These are phyloP conservation scores for Aurifilum marmelostoma DNA, from an alignment of 2,329 filamentous ascomycete genomes.

Conservation along the genomic window DNA sequence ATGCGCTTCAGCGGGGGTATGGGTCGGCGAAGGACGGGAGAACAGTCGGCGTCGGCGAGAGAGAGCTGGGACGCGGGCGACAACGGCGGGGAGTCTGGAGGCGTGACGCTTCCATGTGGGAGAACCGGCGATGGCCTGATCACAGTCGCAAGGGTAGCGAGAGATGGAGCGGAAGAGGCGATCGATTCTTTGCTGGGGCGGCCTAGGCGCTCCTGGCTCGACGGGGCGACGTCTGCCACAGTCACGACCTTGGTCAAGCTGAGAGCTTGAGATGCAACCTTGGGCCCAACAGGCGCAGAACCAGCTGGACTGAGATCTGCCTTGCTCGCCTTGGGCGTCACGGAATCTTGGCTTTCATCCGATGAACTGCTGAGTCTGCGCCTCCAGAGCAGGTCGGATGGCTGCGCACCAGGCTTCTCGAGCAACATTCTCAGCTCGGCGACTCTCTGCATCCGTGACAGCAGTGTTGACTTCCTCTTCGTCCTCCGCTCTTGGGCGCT, in stretches of 20 bases:
- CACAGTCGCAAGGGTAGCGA: slow-evolving; percentile 14
- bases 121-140: slow-evolving; percentile 19
- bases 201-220: neutral
- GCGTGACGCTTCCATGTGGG: slow-evolving; percentile 22
- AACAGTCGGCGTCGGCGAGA: slow-evolving; percentile 13
- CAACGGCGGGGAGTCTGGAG: slow-evolving; percentile 22
- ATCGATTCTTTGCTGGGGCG: slow-evolving; percentile 16
- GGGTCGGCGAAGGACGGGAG: slow-evolving; percentile 15
- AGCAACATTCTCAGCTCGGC: slow-evolving; percentile 20
- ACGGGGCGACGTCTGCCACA: slow-evolving; percentile 26
- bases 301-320: slow-evolving; percentile 31
- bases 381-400: slow-evolving; percentile 25
- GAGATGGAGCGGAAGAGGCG: slow-evolving; percentile 16
- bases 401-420: slow-evolving; percentile 23
- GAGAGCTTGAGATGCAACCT: slow-evolving; percentile 2
- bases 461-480: slow-evolving; percentile 23
- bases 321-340: slow-evolving; percentile 24
- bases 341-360: slow-evolving; percentile 6
- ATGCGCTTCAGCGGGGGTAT: slow-evolving; percentile 15
- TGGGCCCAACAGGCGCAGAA: neutral
- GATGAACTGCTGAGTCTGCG: slow-evolving; percentile 25
- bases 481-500: slow-evolving; percentile 30
- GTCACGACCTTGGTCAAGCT: slow-evolving; percentile 24
- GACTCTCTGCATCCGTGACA: slow-evolving; percentile 22
- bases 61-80: slow-evolving; percentile 23